Percentiles rank a stretch among this genome's conserved stretches.
phyloP scores from a whole-genome alignment of 1,284 basidiomycete genomes.

The Fomitopsis betulina region DNA sequence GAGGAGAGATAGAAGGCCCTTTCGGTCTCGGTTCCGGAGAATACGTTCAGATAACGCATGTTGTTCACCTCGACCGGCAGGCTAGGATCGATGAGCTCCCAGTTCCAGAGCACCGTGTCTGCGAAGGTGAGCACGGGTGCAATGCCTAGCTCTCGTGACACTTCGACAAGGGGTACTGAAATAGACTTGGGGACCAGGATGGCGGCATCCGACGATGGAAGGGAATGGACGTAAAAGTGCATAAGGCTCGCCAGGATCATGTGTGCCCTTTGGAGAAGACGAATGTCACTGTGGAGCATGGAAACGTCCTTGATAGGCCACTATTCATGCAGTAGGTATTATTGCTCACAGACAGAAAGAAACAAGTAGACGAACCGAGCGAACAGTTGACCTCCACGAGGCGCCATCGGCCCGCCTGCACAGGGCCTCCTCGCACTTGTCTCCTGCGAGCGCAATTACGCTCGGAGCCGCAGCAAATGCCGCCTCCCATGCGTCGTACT shows the following conservation, averaged over 20 bases:
- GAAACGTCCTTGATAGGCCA: conserved; percentile 65
- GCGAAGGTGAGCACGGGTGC: conserved; percentile 95
- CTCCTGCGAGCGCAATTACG: conserved; percentile 59
- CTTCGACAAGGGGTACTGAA: conserved; percentile 74
- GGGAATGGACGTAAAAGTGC: conserved; percentile 87
- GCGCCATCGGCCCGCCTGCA: conserved; percentile 49
- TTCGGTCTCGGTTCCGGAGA: conserved; percentile 87
- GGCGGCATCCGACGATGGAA: conserved; percentile 40
- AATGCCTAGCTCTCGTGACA: conserved; percentile 77
- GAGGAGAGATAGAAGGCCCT: conserved; percentile 86
- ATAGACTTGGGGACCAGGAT: conserved; percentile 71
- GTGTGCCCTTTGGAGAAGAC: conserved; percentile 78
- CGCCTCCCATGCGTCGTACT: conserved; percentile 73
- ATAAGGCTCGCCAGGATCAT: conserved; percentile 86
- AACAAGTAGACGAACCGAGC: conserved; percentile 46
- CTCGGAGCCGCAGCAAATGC: conserved; percentile 53
- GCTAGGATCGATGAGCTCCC: conserved; percentile 56
- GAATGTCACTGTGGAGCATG: conserved; percentile 47
- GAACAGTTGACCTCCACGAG: conserved; percentile 64
- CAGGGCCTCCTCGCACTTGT: conserved; percentile 43
- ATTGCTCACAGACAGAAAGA: background rate
- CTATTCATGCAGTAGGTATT: conserved; percentile 30
- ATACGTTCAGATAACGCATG: conserved; percentile 65
- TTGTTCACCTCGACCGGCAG: conserved; percentile 55
- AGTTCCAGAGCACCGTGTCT: conserved; percentile 96